Evolutionary conservation across 257 asterid genomes (phyloP).

Genomic region (Schizonepeta tenuifolia): DNA sequence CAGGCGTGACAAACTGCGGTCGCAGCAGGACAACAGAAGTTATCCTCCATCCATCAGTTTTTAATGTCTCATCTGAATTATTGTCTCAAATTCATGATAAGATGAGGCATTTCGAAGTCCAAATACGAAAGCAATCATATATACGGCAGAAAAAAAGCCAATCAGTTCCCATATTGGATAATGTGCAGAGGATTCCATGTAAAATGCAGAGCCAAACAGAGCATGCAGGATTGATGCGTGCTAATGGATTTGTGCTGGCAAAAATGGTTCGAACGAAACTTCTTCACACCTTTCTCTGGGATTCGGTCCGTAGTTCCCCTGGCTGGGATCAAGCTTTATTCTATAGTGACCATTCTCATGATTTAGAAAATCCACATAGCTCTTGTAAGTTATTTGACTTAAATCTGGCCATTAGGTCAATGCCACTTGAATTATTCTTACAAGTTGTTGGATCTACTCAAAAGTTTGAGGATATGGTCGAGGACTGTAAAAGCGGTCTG

Average conservation of each 20-base stretch:
- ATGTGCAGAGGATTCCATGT: conserved; percentile 67
- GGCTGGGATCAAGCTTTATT: conserved; percentile 61
- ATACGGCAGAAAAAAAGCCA: conserved; percentile 55
- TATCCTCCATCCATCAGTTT: conserved; percentile 81
- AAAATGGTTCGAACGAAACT: conserved; percentile 89
- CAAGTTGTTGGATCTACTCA: conserved; percentile 83
- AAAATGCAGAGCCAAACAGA: conserved; percentile 53
- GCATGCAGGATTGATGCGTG: conserved; percentile 63
- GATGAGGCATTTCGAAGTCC: conserved; percentile 67
- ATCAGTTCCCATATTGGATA: conserved; percentile 58
- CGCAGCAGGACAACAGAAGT: conserved; percentile 68
- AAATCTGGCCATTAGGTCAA: conserved; percentile 67
- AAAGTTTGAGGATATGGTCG: conserved; percentile 64
- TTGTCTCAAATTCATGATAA: conserved; percentile 76
- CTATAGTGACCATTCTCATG: conserved; percentile 49
- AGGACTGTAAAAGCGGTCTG: conserved; percentile 70
- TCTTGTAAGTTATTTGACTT: conserved; percentile 65
- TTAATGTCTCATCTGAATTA: conserved; percentile 58
- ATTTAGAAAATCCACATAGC: conserved; percentile 77
- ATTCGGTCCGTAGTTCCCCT: conserved; percentile 53
- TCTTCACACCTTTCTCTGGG: conserved; percentile 85
- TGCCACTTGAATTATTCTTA: conserved; percentile 87
- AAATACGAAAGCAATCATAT: conserved; percentile 57
- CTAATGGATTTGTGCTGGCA: conserved; percentile 77
- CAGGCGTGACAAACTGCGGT: conserved; percentile 78